Base-by-base conservation (phyloP, 805 yeast species). In the Starmerella riodocensis region DNA sequence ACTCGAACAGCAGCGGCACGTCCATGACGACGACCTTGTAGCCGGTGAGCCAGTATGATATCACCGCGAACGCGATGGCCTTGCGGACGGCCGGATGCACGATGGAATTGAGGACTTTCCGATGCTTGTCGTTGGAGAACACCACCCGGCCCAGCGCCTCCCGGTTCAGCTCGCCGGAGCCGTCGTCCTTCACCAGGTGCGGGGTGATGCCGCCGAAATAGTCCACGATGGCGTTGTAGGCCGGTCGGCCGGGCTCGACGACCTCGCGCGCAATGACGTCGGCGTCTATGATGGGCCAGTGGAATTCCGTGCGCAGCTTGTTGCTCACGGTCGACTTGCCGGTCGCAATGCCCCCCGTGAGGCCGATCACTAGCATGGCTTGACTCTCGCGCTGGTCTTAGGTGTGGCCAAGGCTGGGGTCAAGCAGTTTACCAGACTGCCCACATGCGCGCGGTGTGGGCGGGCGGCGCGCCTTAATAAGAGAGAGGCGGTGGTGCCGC, bases 341-440 rank as follows among this genome's bases (percentile, higher is more conserved):
- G n/a, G 91, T 71, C 4, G 95, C 94, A 36, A 91, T 91, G 1
- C 96, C 95, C 2, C 99, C 99, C 0, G 98, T 91, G n/a, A 91
- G 69, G 1, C 99, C 99, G 5, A 91, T 70, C 24, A 91, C 69
- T 32, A 91, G 69, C 98, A 91, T 88, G 20, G 11, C 41, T 31
- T 7, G 16, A 14, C 6, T n/a, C n/a, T n/a, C n/a, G n/a, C n/a
- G n/a, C n/a, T n/a, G n/a, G n/a, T n/a, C n/a, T n/a, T n/a, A n/a
- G n/a, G n/a, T n/a, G n/a, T n/a, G n/a, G n/a, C n/a, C n/a, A n/a
- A n/a, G n/a, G n/a, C n/a, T n/a, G n/a, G n/a, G n/a, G n/a, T n/a
- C n/a, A n/a, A n/a, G n/a, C n/a, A n/a, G n/a, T n/a, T n/a, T n/a
- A n/a, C n/a, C n/a, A n/a, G n/a, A n/a, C n/a, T n/a, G n/a, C n/a